Percentiles rank a stretch among this genome's conserved stretches.
Evolutionary conservation across 2,329 filamentous ascomycete genomes (phyloP).

Genomic region (Xylaria sp.): DNA sequence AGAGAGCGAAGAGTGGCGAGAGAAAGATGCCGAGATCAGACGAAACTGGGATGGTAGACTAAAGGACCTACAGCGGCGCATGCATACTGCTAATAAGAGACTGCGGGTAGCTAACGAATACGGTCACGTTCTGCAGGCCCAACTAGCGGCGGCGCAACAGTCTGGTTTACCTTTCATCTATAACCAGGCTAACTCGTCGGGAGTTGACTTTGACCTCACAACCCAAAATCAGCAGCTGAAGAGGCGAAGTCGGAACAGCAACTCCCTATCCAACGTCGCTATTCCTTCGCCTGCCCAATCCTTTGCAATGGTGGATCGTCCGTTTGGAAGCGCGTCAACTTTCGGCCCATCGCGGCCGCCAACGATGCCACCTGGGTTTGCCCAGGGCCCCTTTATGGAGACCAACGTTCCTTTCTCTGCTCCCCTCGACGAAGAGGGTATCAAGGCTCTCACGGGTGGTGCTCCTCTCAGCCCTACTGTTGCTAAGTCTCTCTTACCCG

Average conservation of each 20-base stretch:
- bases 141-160: slow-evolving; percentile 58
- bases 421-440: slow-evolving; percentile 69
- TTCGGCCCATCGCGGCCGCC: slow-evolving; percentile 53
- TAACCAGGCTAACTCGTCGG: slow-evolving; percentile 57
- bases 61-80: slow-evolving; percentile 62
- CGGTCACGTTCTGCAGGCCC: slow-evolving; percentile 59
- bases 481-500: slow-evolving; percentile 74
- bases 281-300: slow-evolving; percentile 57
- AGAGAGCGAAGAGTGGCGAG: slow-evolving; percentile 67
- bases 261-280: slow-evolving; percentile 57
- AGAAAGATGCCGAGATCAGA: slow-evolving; percentile 62
- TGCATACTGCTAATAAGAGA: slow-evolving; percentile 61
- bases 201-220: slow-evolving; percentile 60
- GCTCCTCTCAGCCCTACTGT: slow-evolving; percentile 83
- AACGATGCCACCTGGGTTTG: slow-evolving; percentile 61
- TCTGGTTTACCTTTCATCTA: slow-evolving; percentile 57
- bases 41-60: slow-evolving; percentile 67
- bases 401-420: slow-evolving; percentile 56
- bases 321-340: slow-evolving; percentile 32
- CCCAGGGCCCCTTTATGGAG: slow-evolving; percentile 65
- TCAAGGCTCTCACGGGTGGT: slow-evolving; percentile 69
- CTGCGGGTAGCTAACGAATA: slow-evolving; percentile 61
- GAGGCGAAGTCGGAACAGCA: slow-evolving; percentile 61
- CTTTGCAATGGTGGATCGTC: slow-evolving; percentile 54
- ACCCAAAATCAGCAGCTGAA: slow-evolving; percentile 58